phyloP scores from a whole-genome alignment of 495 filamentous ascomycete genomes.

The Aspergillus funiculosus region DNA sequence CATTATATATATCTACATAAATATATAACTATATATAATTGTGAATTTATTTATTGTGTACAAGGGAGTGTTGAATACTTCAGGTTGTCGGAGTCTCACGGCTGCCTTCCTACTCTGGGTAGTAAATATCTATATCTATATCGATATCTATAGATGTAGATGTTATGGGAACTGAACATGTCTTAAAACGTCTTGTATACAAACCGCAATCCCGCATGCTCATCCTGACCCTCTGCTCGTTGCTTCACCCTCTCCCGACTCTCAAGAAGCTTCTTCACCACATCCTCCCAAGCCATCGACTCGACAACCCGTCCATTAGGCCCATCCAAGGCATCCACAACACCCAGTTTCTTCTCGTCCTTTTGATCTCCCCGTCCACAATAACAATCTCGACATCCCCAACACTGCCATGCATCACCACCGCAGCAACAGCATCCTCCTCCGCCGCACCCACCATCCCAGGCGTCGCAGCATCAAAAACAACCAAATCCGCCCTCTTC shows the following conservation, averaged over 20 bases:
- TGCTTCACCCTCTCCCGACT: constrained; percentile 22
- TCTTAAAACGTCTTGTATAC: background rate
- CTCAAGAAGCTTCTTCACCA: constrained; percentile 20
- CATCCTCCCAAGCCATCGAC: constrained; percentile 22
- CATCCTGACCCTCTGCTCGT: background rate
- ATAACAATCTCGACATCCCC: constrained; percentile 46
- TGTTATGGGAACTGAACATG: no score
- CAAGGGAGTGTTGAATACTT: no score
- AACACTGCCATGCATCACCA: constrained; percentile 40
- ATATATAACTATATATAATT: no score
- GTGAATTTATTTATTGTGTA: no score
- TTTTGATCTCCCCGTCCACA: constrained; percentile 43
- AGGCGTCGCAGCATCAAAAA: constrained; percentile 39
- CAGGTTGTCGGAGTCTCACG: no score
- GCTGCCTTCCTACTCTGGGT: no score
- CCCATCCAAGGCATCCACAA: constrained; percentile 15
- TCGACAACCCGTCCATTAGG: constrained; percentile 12
- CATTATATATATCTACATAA: no score
- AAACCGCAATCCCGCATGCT: background rate
- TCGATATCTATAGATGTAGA: no score
- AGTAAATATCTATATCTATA: no score
- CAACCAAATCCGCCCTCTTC: constrained; percentile 42
- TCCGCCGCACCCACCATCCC: constrained; percentile 39
- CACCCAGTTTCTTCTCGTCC: constrained; percentile 23
- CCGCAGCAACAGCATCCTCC: constrained; percentile 40